Conservation (phyloP, 208 protist species). For the Angomonas desouzai region DNA sequence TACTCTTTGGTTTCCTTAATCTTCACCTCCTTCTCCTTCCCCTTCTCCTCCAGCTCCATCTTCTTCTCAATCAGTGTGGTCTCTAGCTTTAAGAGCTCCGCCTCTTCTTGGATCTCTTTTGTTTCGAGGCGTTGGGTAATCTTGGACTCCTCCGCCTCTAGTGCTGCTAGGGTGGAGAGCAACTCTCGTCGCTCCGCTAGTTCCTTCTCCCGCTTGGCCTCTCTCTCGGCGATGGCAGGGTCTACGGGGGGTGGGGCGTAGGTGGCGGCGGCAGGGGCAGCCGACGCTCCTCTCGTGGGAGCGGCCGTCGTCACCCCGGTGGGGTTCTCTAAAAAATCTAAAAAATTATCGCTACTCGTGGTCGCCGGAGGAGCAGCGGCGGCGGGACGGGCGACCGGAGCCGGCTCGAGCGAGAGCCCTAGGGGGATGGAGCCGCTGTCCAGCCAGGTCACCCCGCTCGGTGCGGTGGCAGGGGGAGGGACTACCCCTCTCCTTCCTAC, state of each 20-base stretch:
- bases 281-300: too few relatives aligned
- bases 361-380: neutral
- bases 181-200: slow-evolving; percentile 24
- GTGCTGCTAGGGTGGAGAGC: slow-evolving; percentile 33
- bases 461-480: neutral
- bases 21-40: slow-evolving; percentile 23
- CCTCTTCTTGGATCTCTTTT: slow-evolving; percentile 49
- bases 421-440: neutral
- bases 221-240: neutral
- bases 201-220: slow-evolving; percentile 5
- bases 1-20: slow-evolving; percentile 20
- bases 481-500: neutral
- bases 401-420: neutral
- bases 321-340: slow-evolving; percentile 3
- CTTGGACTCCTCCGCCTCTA: slow-evolving; percentile 44
- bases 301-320: neutral
- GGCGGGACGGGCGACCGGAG: neutral
- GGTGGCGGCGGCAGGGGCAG: too few relatives aligned
- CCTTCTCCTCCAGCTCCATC: slow-evolving; percentile 35
- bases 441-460: neutral
- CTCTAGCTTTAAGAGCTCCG: slow-evolving; percentile 52
- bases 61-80: slow-evolving; percentile 43
- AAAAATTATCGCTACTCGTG: neutral
- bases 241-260: neutral
- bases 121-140: slow-evolving; percentile 32